A percentile compares a stretch with the other conserved stretches of the same genome.
These are phyloP conservation scores for Allium sativum DNA, from an alignment of 106 monocot genomes.

Conservation along the genomic window DNA sequence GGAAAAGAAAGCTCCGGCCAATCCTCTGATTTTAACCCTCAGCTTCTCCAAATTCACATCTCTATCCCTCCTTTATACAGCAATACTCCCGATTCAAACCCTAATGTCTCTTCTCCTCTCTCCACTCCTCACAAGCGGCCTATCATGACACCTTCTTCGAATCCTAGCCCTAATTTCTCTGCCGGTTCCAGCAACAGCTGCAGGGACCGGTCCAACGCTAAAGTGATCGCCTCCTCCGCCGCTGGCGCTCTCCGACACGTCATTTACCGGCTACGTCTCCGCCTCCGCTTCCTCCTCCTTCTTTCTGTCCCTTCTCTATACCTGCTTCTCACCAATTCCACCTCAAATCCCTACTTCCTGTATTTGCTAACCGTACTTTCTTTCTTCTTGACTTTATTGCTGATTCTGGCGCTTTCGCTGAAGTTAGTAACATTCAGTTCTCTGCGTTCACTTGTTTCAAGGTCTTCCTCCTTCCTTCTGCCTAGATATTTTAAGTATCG, in stretches of 20 bases:
- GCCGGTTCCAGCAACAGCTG: not conserved
- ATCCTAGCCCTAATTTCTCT: conserved; percentile 1
- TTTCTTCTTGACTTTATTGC: conserved; percentile 27
- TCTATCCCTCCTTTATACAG: conserved; percentile 7
- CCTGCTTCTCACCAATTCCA: conserved; percentile 19
- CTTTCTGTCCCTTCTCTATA: conserved; percentile 33
- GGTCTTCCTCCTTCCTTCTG: conserved; percentile 19
- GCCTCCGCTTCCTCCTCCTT: conserved; percentile 39
- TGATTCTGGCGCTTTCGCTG: conserved; percentile 37
- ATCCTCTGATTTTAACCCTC: conserved; percentile 25
- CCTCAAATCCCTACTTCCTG: conserved; percentile 25
- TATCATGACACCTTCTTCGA: conserved; percentile 7
- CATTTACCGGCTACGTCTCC: conserved; percentile 45
- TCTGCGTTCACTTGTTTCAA: conserved; percentile 24
- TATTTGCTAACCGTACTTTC: conserved; percentile 40
- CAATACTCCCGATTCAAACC: conserved; percentile 1
- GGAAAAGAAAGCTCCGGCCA: conserved; percentile 23
- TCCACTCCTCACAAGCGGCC: conserved; percentile 25
- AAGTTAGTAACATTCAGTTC: conserved; percentile 15
- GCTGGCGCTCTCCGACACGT: conserved; percentile 10
- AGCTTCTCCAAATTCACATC: conserved; percentile 22
- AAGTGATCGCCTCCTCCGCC: conserved; percentile 3
- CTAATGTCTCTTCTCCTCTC: conserved; percentile 4
- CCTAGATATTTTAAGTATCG: conserved; percentile 17
- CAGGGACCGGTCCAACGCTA: not conserved